A percentile compares a stretch with the other conserved stretches of the same genome.
Conservation (phyloP, 495 filamentous ascomycete genomes). For the Penicillium paradoxum region DNA sequence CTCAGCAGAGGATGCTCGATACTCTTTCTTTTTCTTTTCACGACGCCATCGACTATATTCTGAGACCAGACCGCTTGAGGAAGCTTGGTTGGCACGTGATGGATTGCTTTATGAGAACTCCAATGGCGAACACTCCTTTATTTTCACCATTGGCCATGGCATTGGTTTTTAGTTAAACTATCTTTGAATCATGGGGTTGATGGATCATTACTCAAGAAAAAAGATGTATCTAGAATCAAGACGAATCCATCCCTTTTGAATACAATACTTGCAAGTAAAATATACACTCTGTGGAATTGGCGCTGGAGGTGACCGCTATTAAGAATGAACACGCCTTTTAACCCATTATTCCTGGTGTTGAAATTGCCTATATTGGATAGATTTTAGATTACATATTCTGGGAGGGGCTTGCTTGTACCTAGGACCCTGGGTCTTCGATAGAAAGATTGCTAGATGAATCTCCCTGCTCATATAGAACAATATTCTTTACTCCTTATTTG, state of each 20-base stretch:
- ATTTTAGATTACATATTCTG: too few relatives aligned
- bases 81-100: not conserved
- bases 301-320: too few relatives aligned
- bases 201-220: not conserved
- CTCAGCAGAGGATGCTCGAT: not conserved
- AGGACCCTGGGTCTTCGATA: too few relatives aligned
- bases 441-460: too few relatives aligned
- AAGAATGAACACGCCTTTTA: too few relatives aligned
- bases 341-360: too few relatives aligned
- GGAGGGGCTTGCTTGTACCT: too few relatives aligned
- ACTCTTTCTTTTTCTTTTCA: not conserved
- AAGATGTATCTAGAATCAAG: constrained; percentile 1
- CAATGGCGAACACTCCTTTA: constrained; percentile 21
- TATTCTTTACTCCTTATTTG: too few relatives aligned
- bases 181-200: not conserved
- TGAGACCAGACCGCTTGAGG: not conserved
- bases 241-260: not conserved
- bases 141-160: constrained; percentile 12
- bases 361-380: too few relatives aligned
- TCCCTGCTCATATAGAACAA: too few relatives aligned
- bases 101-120: not conserved
- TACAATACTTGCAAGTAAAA: not conserved
- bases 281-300: not conserved
- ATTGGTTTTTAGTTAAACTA: not conserved
- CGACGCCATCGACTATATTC: not conserved